phyloP scores from a whole-genome alignment of 192 early-diverging fungal species.

The Coemansia sp. region DNA sequence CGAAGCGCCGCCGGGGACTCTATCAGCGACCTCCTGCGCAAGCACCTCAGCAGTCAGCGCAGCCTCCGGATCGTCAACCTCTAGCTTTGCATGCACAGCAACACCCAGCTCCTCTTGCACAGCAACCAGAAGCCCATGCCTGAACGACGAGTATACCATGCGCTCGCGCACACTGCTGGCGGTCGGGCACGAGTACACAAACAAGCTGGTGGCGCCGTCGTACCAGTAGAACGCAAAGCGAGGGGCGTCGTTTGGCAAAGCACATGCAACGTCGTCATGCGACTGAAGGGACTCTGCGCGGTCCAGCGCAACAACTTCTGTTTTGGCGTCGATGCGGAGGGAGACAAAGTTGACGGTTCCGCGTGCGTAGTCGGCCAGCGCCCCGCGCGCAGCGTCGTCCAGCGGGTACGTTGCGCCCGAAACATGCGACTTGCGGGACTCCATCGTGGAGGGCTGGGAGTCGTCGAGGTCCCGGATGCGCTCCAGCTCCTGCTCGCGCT shows the following conservation, averaged over 20 bases:
- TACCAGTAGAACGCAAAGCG: slow-evolving; percentile 59
- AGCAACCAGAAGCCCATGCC: slow-evolving; percentile 58
- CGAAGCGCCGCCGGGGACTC: background rate
- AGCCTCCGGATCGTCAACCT: slow-evolving; percentile 58
- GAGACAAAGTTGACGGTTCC: slow-evolving; percentile 64
- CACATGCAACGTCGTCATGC: slow-evolving; percentile 52
- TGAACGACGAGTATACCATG: slow-evolving; percentile 88
- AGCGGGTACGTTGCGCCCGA: slow-evolving; percentile 65
- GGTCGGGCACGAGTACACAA: slow-evolving; percentile 84
- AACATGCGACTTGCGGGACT: slow-evolving; percentile 65
- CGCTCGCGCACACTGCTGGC: slow-evolving; percentile 77
- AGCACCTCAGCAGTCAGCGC: slow-evolving; percentile 61
- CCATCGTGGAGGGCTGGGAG: slow-evolving; percentile 25
- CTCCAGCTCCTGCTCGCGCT: slow-evolving; percentile 78
- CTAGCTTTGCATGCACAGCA: slow-evolving; percentile 63
- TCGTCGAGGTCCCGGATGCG: slow-evolving; percentile 45
- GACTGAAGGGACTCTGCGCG: slow-evolving; percentile 37
- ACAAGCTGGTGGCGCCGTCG: slow-evolving; percentile 53
- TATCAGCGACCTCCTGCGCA: slow-evolving; percentile 52
- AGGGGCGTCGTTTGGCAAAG: slow-evolving; percentile 63
- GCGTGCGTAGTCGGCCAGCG: slow-evolving; percentile 57
- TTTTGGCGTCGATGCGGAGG: slow-evolving; percentile 54
- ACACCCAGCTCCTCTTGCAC: slow-evolving; percentile 58
- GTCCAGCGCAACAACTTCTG: slow-evolving; percentile 59
- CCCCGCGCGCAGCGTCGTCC: slow-evolving; percentile 58